Evolutionary conservation across 2,329 filamentous ascomycete genomes (phyloP).

Genomic region (Bipolaris gigantea): DNA sequence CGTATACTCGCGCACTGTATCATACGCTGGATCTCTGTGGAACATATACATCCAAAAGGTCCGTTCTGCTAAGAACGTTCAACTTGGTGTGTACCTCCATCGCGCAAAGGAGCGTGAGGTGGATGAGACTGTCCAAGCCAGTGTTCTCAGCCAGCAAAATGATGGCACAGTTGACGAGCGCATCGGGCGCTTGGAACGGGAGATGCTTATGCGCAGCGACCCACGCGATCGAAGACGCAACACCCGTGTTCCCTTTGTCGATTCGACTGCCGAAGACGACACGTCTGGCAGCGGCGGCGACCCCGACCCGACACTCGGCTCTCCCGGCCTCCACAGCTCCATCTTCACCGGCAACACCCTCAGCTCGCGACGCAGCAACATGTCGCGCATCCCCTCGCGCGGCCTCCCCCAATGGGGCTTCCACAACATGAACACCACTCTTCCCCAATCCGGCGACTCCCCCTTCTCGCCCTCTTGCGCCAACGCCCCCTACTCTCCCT

Average conservation of each 20-base stretch:
- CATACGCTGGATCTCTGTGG: slow-evolving; percentile 62
- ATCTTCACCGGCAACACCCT: slow-evolving; percentile 26
- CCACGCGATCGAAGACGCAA: slow-evolving; percentile 38
- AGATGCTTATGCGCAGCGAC: slow-evolving; percentile 53
- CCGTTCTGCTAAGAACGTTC: slow-evolving; percentile 57
- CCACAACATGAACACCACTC: slow-evolving; percentile 18
- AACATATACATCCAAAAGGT: slow-evolving; percentile 66
- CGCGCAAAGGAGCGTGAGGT: slow-evolving; percentile 59
- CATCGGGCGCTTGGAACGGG: slow-evolving; percentile 57
- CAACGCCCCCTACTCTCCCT: slow-evolving; percentile 17
- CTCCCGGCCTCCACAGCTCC: slow-evolving; percentile 26
- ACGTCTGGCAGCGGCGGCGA: slow-evolving; percentile 52
- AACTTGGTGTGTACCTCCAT: slow-evolving; percentile 62
- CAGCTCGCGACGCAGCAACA: slow-evolving; percentile 23
- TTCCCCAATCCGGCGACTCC: slow-evolving; percentile 17
- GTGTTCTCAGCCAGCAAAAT: slow-evolving; percentile 42
- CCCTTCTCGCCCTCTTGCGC: slow-evolving; percentile 27
- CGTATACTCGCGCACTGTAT: slow-evolving; percentile 61
- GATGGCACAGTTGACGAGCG: slow-evolving; percentile 55
- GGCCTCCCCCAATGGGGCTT: slow-evolving; percentile 19
- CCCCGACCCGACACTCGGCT: slow-evolving; percentile 45
- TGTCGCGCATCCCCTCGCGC: slow-evolving; percentile 18
- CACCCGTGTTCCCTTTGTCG: slow-evolving; percentile 24
- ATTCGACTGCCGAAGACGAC: slow-evolving; percentile 44
- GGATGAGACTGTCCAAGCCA: slow-evolving; percentile 48